Percentiles rank a stretch among this genome's conserved stretches.
phyloP scores from a whole-genome alignment of 805 yeast species.

The Pichia scutulata region DNA sequence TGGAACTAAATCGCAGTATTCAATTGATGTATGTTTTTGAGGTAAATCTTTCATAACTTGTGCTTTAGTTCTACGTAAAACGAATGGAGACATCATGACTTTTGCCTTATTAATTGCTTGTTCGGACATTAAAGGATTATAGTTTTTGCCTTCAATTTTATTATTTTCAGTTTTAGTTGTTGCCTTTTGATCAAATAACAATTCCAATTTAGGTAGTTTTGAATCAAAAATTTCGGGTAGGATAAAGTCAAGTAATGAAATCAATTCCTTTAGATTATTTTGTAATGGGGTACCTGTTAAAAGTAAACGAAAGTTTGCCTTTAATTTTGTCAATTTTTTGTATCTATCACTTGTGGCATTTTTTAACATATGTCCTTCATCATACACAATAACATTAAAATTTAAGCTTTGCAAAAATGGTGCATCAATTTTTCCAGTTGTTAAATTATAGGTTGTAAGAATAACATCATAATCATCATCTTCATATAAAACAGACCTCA shows the following conservation, averaged over 20 bases:
- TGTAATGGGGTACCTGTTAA: slow-evolving; percentile 97
- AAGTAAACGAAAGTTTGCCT: slow-evolving; percentile 75
- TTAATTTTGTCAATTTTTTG: slow-evolving; percentile 72
- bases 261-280: slow-evolving; percentile 82
- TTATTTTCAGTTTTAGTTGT: slow-evolving; percentile 43
- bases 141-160: slow-evolving; percentile 37
- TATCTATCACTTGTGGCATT: slow-evolving; percentile 86
- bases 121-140: slow-evolving; percentile 76
- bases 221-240: slow-evolving; percentile 76
- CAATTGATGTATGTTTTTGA: slow-evolving; percentile 55
- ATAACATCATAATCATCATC: slow-evolving; percentile 69
- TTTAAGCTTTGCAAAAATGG: slow-evolving; percentile 65
- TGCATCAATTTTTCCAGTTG: slow-evolving; percentile 74
- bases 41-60: slow-evolving; percentile 92
- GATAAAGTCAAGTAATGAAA: slow-evolving; percentile 85
- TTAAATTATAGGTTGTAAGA: slow-evolving; percentile 89
- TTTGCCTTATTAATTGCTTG: slow-evolving; percentile 92
- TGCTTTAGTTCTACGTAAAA: slow-evolving; percentile 81
- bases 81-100: slow-evolving; percentile 98
- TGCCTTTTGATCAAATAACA: slow-evolving; percentile 82
- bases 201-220: slow-evolving; percentile 72
- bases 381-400: slow-evolving; percentile 87
- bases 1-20: slow-evolving; percentile 54
- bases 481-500: slow-evolving; percentile 60
- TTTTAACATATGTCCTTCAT: slow-evolving; percentile 96